Evolutionary conservation across 2,329 filamentous ascomycete species (phyloP), one percentile per base, ranked within the genome.

Genomic region (Nannizziopsis barbatae): DNA sequence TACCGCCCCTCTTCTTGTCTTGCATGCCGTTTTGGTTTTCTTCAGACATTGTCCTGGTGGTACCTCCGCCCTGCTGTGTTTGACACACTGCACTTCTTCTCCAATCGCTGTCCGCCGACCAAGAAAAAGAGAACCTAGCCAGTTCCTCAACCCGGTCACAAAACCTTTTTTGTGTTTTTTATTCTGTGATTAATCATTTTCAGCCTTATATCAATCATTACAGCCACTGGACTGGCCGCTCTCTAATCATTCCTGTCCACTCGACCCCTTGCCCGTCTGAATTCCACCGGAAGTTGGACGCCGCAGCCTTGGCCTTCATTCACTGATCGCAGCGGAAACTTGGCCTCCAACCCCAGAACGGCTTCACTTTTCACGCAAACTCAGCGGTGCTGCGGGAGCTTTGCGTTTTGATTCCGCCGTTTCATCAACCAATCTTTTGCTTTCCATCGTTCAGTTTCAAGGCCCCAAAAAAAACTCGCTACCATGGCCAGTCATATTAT

Each of bases 321-420:
- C 33, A 35, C 17, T 44, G 33, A 32, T 43, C 15, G 18, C 31
- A 50, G 52, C 52, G 44, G 36, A 46, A 49, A 52, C 54, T 52
- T 49, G 47, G 40, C 43, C 53, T 56, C 40, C 39, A 38, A 36
- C 36, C 22, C 27, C 39, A 32, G 46, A 48, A 36, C 43, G 40
- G 38, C 22, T 42, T 46, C 50, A 49, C n/a, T 49, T 36, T 38
- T 41, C 53, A 64, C 62, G 64, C 64, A 66, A 68, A 67, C 61
- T 81, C 83, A 86, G 83, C 82, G 81, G 82, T 77, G 77, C 83
- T 86, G 83, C 83, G 86, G 82, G 80, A 85, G 79, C 59, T 66
- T 67, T 66, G 63, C 62, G 31, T 49, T 41, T 22, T 51, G 27
- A 36, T 45, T 37, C 27, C 37, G 27, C 35, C 32, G 17, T 45